These are phyloP conservation scores for Agrocybe praecox DNA, from an alignment of 768 basidiomycete genomes.

Conservation along the genomic window DNA sequence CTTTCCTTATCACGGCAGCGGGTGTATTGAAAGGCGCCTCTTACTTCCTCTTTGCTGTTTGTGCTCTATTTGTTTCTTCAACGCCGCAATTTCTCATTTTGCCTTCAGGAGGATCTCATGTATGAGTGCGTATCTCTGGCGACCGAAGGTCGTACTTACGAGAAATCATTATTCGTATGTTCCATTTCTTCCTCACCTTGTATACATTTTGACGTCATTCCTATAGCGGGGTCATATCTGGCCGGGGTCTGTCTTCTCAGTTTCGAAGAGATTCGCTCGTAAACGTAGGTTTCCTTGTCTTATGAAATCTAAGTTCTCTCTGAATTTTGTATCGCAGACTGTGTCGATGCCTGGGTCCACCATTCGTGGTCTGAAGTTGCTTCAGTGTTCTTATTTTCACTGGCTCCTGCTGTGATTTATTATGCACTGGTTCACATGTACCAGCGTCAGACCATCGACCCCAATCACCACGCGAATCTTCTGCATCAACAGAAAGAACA, in stretches of 20 bases:
- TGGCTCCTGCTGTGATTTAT: constrained; percentile 36
- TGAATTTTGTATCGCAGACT: constrained; percentile 28
- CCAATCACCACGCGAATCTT: constrained; percentile 37
- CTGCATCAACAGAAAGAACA: neutral
- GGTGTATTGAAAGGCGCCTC: constrained; percentile 36
- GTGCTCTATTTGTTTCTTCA: constrained; percentile 10
- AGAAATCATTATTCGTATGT: constrained; percentile 42
- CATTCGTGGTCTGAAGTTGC: constrained; percentile 39
- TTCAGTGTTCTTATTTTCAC: constrained; percentile 37
- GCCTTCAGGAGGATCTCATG: constrained; percentile 37
- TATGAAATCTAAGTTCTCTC: neutral
- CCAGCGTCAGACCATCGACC: constrained; percentile 41
- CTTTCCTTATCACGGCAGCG: constrained; percentile 34
- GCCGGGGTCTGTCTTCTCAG: constrained; percentile 28
- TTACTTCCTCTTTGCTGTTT: constrained; percentile 41
- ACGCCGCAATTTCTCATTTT: neutral
- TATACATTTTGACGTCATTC: neutral
- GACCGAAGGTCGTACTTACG: constrained; percentile 30
- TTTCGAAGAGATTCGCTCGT: constrained; percentile 28
- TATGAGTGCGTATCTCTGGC: constrained; percentile 37
- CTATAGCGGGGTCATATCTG: constrained; percentile 33
- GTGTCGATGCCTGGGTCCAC: constrained; percentile 38
- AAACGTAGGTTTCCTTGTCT: constrained; percentile 30
- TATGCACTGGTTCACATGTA: constrained; percentile 40
- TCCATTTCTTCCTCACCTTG: neutral